These are phyloP conservation scores for Venturia effusa DNA, from an alignment of 2,329 filamentous ascomycete genomes.

Conservation along the genomic window DNA sequence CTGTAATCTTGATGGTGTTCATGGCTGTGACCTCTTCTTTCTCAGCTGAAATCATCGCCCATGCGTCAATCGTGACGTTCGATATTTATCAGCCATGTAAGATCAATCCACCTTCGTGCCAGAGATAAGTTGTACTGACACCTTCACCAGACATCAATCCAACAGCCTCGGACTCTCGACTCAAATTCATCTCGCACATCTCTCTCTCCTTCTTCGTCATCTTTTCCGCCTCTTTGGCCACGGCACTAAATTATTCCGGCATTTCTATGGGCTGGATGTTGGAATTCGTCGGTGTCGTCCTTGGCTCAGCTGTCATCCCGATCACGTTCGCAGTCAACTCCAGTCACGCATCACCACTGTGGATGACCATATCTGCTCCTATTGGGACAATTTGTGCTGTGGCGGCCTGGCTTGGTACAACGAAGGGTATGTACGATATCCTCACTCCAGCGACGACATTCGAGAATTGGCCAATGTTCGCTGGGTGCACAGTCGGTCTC, in stretches of 20 bases:
- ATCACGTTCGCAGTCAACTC: slow-evolving; percentile 5
- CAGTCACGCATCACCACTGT: not conserved
- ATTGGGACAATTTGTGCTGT: slow-evolving; percentile 4
- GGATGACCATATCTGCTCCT: slow-evolving; percentile 7
- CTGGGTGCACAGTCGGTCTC: slow-evolving; percentile 6
- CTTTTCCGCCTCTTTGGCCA: slow-evolving; percentile 5
- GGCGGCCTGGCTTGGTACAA: slow-evolving; percentile 8
- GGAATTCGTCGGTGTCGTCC: slow-evolving; percentile 6
- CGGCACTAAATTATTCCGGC: slow-evolving; percentile 7
- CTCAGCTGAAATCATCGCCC: slow-evolving; percentile 5
- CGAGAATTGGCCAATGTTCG: slow-evolving; percentile 12
- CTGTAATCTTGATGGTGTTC: slow-evolving; percentile 7
- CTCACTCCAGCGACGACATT: slow-evolving; percentile 7
- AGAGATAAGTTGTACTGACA: not conserved
- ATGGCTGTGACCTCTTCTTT: slow-evolving; percentile 7
- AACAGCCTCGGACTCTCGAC: not conserved
- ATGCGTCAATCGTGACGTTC: slow-evolving; percentile 8
- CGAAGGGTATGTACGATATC: slow-evolving; percentile 8
- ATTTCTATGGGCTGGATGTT: slow-evolving; percentile 11
- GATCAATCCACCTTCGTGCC: not conserved
- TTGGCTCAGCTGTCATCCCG: not conserved
- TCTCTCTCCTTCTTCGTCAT: slow-evolving; percentile 3
- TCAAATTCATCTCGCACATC: slow-evolving; percentile 4
- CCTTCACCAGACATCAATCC: not conserved
- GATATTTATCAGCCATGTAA: slow-evolving; percentile 8